Percentiles rank a stretch among this genome's conserved stretches.
Conservation (phyloP, 495 filamentous ascomycete species). For the Tuber umbilicatum region DNA sequence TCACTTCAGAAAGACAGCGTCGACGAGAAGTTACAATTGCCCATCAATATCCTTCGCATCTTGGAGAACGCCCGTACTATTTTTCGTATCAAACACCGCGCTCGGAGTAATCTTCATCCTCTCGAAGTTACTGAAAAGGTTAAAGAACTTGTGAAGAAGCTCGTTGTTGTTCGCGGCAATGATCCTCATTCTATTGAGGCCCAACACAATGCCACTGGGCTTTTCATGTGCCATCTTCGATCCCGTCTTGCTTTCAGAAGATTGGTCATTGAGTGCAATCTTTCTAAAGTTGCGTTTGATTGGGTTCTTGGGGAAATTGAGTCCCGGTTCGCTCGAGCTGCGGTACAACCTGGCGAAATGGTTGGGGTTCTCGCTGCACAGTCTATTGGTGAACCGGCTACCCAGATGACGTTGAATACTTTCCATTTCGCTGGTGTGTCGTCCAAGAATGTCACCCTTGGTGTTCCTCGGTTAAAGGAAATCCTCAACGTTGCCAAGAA, state of each 20-base stretch:
- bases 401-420: constrained; percentile 98
- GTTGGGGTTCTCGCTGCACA: constrained; percentile 96
- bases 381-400: constrained; percentile 97
- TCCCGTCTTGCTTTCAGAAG: constrained; percentile 88
- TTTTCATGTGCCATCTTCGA: constrained; percentile 87
- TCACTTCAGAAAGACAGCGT: constrained; percentile 48
- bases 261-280: constrained; percentile 69
- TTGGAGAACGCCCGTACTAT: constrained; percentile 81
- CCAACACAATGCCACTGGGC: constrained; percentile 72
- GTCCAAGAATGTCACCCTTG: constrained; percentile 97
- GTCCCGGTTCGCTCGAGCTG: constrained; percentile 69
- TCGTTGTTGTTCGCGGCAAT: constrained; percentile 76
- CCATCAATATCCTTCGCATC: constrained; percentile 83
- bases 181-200: constrained; percentile 79
- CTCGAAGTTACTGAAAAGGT: constrained; percentile 80
- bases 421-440: constrained; percentile 99
- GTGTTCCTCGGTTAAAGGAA: constrained; percentile 98
- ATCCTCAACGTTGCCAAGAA: constrained; percentile 96
- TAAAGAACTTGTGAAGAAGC: constrained; percentile 61
- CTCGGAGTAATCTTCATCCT: constrained; percentile 85
- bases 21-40: constrained; percentile 78
- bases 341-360: constrained; percentile 91
- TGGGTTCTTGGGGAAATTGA: constrained; percentile 89
- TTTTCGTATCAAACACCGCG: constrained; percentile 78
- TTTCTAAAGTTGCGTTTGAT: constrained; percentile 88